Evolutionary conservation across 805 yeast species (phyloP), one percentile per base, ranked within the genome.

Genomic region (Cyberlindnera petersonii): DNA sequence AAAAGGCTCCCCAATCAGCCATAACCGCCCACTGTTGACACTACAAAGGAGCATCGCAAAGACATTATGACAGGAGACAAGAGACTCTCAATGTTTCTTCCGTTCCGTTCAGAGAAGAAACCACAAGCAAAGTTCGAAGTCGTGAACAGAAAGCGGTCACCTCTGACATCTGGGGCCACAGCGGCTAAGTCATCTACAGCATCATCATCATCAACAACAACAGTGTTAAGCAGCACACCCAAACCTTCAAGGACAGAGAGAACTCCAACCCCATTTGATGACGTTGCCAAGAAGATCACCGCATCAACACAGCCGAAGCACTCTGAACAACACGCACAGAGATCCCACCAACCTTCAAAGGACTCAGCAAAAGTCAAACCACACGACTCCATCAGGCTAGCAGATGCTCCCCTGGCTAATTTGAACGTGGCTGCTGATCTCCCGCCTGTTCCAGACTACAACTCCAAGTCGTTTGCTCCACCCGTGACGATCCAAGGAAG

Each of bases 401-500:
- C 32, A 1, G 53, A 48, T 18, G 32, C 40, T 19, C 44, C 49
- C 10, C 19, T 30, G 36, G 31, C 46, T 5, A 48, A 42, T 13
- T 29, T 52, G 31, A 26, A 41, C 31, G 39, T 50, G 20, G 32
- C 22, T n/a, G 43, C 27, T 3, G 40, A 37, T 11, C 28, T 54
- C 4, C 60, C 60, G 4, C 58, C 59, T 3, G 53, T 54, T 2
- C 60, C 60, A 6, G 59, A 54, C 24, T 54, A 51, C 33, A 53
- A 52, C 33, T 37, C 53, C 4, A 40, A 31, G 22, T 35, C 44
- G 1, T 34, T 45, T 35, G 58, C 53, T 0, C 60, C 58, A 3
- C 58, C 58, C 8, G 50, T 52, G 10, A 55, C 56, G 10, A 48
- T 54, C n/a, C 49, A 55, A 21, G 59, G 60, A 5, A 27, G 56